A percentile compares a stretch with the other conserved stretches of the same genome.
These are phyloP conservation scores for Ambrosia hybrid DNA, from an alignment of 140 eudicot species.

Conservation along the genomic window DNA sequence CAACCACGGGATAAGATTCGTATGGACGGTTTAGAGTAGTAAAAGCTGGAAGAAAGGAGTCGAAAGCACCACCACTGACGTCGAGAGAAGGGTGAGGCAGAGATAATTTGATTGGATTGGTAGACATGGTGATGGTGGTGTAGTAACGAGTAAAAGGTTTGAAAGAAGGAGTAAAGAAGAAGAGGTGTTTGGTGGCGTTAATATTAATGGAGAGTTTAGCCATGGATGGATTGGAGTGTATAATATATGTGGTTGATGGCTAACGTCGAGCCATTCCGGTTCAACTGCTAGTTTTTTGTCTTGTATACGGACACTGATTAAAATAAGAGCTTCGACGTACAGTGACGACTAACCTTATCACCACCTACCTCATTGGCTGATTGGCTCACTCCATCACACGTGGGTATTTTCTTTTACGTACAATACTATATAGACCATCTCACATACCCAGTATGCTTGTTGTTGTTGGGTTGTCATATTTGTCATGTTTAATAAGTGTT, in stretches of 20 bases:
- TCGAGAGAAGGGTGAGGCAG: conserved; percentile 66
- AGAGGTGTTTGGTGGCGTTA: conserved; percentile 20
- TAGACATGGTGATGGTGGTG: conserved; percentile 18
- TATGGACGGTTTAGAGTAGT: conserved; percentile 61
- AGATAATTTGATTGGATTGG: too few species aligned
- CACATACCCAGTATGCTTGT: too few species aligned
- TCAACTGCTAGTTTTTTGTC: too few species aligned
- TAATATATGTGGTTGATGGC: not conserved
- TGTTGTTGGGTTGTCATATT: too few species aligned
- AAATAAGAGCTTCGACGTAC: too few species aligned
- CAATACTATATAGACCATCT: too few species aligned
- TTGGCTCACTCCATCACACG: too few species aligned
- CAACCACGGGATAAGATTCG: conserved; percentile 53
- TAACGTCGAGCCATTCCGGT: too few species aligned
- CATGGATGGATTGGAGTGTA: conserved; percentile 10
- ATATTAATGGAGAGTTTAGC: conserved; percentile 24
- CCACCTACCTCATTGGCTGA: not conserved
- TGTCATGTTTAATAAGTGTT: too few species aligned
- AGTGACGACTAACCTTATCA: conserved; percentile 12
- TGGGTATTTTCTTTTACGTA: too few species aligned
- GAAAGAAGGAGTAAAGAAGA: not conserved
- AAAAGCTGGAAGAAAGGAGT: conserved; percentile 51
- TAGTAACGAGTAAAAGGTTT: too few species aligned
- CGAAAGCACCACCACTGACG: conserved; percentile 66
- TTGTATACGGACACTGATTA: too few species aligned